These are phyloP conservation scores for Alternaria angustiovoidea DNA, from an alignment of 2,329 filamentous ascomycete species.

Conservation along the genomic window DNA sequence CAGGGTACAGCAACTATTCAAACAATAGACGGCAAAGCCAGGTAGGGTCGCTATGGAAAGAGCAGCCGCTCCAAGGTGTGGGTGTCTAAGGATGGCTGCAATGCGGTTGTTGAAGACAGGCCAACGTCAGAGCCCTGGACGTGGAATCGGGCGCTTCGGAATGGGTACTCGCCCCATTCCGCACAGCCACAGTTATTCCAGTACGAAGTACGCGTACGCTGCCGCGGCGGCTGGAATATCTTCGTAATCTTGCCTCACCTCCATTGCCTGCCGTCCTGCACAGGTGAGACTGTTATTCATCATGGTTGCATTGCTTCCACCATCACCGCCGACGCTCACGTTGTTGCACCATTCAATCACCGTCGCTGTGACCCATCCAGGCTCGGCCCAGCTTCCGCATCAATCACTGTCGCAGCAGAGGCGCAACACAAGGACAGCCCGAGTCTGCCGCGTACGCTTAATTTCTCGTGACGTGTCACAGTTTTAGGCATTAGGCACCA, in stretches of 20 bases:
- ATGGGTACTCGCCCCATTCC: slow-evolving; percentile 12
- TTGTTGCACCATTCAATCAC: not conserved
- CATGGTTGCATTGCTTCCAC: not conserved
- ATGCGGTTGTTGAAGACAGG: slow-evolving; percentile 7
- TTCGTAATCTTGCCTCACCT: not conserved
- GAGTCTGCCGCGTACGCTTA: slow-evolving; percentile 15
- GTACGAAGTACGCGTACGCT: slow-evolving; percentile 14
- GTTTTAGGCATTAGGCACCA: slow-evolving; percentile 24
- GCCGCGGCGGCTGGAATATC: slow-evolving; percentile 1
- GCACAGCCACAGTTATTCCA: slow-evolving; percentile 29
- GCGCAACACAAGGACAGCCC: slow-evolving; percentile 4
- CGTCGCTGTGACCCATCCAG: slow-evolving; percentile 4
- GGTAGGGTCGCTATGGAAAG: slow-evolving; percentile 6
- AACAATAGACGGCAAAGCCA: slow-evolving; percentile 10
- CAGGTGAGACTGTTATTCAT: not conserved
- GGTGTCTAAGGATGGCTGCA: slow-evolving; percentile 15
- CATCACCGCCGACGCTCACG: not conserved
- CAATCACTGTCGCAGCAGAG: slow-evolving; percentile 3
- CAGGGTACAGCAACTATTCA: slow-evolving; percentile 1
- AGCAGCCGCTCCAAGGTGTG: slow-evolving; percentile 17
- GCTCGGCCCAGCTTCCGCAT: slow-evolving; percentile 7
- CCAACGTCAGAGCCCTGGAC: slow-evolving; percentile 18
- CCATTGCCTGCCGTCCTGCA: not conserved
- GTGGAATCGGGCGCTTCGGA: slow-evolving; percentile 17
- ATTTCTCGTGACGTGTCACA: slow-evolving; percentile 31